Evolutionary conservation across 352 stramenopile genomes (phyloP).

Genomic region (Phytophthora ramorum): DNA sequence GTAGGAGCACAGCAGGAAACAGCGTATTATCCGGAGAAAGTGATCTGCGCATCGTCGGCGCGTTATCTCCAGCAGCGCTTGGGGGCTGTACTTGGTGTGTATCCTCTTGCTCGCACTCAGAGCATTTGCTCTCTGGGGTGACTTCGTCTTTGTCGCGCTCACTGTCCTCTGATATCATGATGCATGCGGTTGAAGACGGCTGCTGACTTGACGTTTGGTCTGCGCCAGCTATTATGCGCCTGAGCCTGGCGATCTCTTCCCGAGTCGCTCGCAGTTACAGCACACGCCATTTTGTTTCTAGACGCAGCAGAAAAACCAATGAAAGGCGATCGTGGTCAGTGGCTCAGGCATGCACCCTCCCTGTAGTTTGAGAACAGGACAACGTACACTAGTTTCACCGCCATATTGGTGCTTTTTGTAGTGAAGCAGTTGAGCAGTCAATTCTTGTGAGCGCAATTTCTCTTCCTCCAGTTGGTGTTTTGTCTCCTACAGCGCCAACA

Average conservation of each 20-base stretch:
- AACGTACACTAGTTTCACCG: constrained; percentile 2
- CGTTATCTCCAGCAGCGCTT: not conserved
- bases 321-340: not conserved
- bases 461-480: constrained; percentile 60
- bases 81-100: not conserved
- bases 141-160: constrained; percentile 10
- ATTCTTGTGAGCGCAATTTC: constrained; percentile 38
- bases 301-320: no score
- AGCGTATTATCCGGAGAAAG: not conserved
- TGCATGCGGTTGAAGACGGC: not conserved
- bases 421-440: constrained; percentile 41
- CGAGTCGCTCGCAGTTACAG: constrained; percentile 28
- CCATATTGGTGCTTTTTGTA: constrained; percentile 26
- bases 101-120: constrained; percentile 9
- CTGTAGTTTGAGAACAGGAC: not conserved
- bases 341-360: no score
- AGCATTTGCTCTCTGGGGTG: constrained; percentile 19
- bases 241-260: constrained; percentile 19
- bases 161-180: constrained; percentile 1
- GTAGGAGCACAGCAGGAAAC: not conserved
- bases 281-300: constrained; percentile 23
- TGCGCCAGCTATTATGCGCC: constrained; percentile 10
- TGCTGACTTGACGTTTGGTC: constrained; percentile 1
- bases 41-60: not conserved
- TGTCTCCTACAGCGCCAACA: constrained; percentile 38